A percentile compares a stretch with the other conserved stretches of the same genome.
Evolutionary conservation across 352 stramenopile genomes (phyloP).

Genomic region (Phytophthora brassicae): DNA sequence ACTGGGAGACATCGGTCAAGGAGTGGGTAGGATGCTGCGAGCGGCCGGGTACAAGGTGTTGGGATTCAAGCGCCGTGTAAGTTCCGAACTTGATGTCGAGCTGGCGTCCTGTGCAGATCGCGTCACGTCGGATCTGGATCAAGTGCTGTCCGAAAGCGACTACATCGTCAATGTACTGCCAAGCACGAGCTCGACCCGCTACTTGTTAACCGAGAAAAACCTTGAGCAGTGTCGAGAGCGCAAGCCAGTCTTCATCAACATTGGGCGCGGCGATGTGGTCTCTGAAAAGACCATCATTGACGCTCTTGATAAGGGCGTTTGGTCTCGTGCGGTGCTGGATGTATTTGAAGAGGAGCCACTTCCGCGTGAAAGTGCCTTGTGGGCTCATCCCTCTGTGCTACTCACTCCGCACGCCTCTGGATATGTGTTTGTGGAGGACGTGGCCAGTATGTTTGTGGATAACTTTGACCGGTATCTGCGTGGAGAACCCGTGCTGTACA

Average conservation of each 20-base stretch:
- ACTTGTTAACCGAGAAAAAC: slow-evolving; percentile 58
- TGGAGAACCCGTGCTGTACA: slow-evolving; percentile 31
- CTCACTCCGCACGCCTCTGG: slow-evolving; percentile 84
- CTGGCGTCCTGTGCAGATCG: slow-evolving; percentile 30
- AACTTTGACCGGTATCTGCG: slow-evolving; percentile 49
- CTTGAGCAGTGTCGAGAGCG: slow-evolving; percentile 48
- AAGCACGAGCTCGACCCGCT: slow-evolving; percentile 73
- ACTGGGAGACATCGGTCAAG: slow-evolving; percentile 64
- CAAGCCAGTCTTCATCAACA: slow-evolving; percentile 88
- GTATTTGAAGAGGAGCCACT: slow-evolving; percentile 57
- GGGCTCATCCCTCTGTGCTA: slow-evolving; percentile 54
- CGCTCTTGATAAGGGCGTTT: slow-evolving; percentile 59
- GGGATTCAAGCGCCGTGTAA: slow-evolving; percentile 64
- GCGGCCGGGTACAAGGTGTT: slow-evolving; percentile 61
- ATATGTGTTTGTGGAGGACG: slow-evolving; percentile 67
- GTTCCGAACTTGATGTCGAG: slow-evolving; percentile 4
- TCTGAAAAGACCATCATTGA: slow-evolving; percentile 52
- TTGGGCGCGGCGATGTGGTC: slow-evolving; percentile 86
- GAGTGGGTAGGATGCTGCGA: slow-evolving; percentile 50
- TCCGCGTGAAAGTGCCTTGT: slow-evolving; percentile 51
- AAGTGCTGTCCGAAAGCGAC: slow-evolving; percentile 58
- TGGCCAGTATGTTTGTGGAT: slow-evolving; percentile 71
- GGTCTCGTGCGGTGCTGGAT: slow-evolving; percentile 59
- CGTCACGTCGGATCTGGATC: slow-evolving; percentile 50
- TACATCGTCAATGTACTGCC: slow-evolving; percentile 88